Evolutionary conservation across 2,329 filamentous ascomycete species (phyloP), one percentile per base, ranked within the genome.

Genomic region (Fusarium newnesense): DNA sequence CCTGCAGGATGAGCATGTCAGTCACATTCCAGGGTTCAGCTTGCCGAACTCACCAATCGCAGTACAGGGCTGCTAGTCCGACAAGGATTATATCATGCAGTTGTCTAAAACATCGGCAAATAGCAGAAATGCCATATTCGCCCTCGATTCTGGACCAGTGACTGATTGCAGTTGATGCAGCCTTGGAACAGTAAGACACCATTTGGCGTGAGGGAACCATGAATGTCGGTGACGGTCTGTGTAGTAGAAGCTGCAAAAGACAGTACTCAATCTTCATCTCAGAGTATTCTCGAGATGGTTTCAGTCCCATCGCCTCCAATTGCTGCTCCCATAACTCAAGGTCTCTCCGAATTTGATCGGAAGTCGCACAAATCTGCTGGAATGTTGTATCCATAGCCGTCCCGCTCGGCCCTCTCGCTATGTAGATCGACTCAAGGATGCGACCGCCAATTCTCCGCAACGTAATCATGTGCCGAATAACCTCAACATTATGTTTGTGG

Each of bases 221-320:
- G 4, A 65, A 65, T 0, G 63, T 65, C 0, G 63, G 63, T 0
- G 63, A 65, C 0, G 63, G 63, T 2, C 63, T 65, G 18, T 65
- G 60, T 0, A 65, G 3, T 0, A 65, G 7, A 0, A 65, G 12
- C 7, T 65, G 63, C 8, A 65, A 11, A 2, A 64, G 47, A 13
- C 59, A 65, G 8, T 65, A 64, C 34, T 65, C 59, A 18, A 56
- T 56, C 7, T 64, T 65, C 59, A 65, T 64, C 6, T 42, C 59
- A 0, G 59, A 65, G 2, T 65, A 56, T 4, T 64, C 59, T 0
- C 24, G 16, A 4, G 59, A 65, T 5, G 59, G 47, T 4, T 56
- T 64, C 4, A 64, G 5, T 2, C 24, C 5, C 47, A 47, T 47
- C 5, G 19, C 10, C 7, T 65, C 63, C 0, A 65, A 37, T 4